Conservation (phyloP, 768 basidiomycete species). For the Tricholoma saponaceum region DNA sequence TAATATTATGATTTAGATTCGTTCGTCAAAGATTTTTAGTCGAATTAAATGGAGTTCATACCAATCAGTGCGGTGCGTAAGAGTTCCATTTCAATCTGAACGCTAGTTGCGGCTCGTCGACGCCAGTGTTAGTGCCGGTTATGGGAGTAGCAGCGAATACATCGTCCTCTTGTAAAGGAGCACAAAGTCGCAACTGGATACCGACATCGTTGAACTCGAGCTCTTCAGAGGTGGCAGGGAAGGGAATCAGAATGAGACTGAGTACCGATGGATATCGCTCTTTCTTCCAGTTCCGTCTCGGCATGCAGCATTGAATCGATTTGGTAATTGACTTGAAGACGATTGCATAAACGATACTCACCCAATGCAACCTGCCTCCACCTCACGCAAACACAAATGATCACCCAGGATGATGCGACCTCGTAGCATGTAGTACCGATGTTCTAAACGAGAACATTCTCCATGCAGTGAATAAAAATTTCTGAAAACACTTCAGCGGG, state of each 20-base stretch:
- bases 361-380: neutral
- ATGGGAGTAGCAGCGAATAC: conserved; percentile 4
- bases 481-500: neutral
- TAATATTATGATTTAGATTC: neutral
- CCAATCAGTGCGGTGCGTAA: too few relatives aligned
- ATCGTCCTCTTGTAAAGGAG: neutral
- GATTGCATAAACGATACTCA: neutral
- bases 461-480: neutral
- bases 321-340: neutral
- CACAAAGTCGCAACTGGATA: conserved; percentile 23
- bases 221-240: conserved; percentile 18
- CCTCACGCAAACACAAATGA: neutral
- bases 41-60: conserved; percentile 26
- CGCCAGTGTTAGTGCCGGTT: conserved; percentile 4
- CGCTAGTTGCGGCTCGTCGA: conserved; percentile 20
- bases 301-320: neutral
- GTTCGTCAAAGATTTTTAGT: neutral
- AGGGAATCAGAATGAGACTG: neutral
- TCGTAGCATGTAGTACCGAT: neutral
- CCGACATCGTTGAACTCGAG: conserved; percentile 30
- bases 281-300: neutral
- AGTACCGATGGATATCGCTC: neutral
- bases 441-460: too few relatives aligned
- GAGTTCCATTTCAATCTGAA: conserved; percentile 69
- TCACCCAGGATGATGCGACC: neutral